Percentiles rank a stretch among this genome's conserved stretches.
These are phyloP conservation scores for Periconia macrospinosa DNA, from an alignment of 2,329 filamentous ascomycete genomes.

Conservation along the genomic window DNA sequence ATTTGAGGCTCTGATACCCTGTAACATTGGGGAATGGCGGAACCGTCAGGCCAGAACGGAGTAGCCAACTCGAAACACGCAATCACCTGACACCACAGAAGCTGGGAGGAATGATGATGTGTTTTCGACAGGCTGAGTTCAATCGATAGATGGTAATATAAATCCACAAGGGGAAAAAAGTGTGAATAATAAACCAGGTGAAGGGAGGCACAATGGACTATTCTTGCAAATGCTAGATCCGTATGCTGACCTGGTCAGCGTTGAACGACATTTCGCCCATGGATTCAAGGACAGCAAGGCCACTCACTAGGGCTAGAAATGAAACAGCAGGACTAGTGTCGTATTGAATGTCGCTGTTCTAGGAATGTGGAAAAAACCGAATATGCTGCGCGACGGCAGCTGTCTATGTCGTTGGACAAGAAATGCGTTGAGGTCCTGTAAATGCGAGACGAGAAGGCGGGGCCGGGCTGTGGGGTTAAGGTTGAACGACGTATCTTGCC, in stretches of 20 bases:
- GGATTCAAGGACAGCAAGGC: too few species aligned
- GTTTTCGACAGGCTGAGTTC: too few species aligned
- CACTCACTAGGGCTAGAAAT: too few species aligned
- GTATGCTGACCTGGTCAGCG: too few species aligned
- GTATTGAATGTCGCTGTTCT: background rate
- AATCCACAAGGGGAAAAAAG: too few species aligned
- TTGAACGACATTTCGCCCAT: too few species aligned
- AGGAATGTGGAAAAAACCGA: background rate
- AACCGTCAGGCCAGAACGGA: background rate
- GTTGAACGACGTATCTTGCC: background rate
- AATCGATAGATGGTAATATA: too few species aligned
- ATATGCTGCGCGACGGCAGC: background rate
- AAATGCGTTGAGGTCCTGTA: background rate
- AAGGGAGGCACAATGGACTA: too few species aligned
- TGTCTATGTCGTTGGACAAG: background rate
- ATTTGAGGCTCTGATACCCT: constrained; percentile 37
- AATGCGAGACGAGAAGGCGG: background rate
- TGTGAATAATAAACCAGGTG: too few species aligned
- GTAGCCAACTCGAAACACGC: constrained; percentile 1
- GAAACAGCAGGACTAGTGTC: too few species aligned
- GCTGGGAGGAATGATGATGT: background rate
- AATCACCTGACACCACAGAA: background rate
- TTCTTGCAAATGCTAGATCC: too few species aligned
- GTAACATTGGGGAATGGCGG: constrained; percentile 37
- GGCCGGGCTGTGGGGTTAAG: background rate